Percentiles rank a stretch among this genome's conserved stretches.
Evolutionary conservation across 2,329 filamentous ascomycete species (phyloP).

Genomic region (Knufia petricola): DNA sequence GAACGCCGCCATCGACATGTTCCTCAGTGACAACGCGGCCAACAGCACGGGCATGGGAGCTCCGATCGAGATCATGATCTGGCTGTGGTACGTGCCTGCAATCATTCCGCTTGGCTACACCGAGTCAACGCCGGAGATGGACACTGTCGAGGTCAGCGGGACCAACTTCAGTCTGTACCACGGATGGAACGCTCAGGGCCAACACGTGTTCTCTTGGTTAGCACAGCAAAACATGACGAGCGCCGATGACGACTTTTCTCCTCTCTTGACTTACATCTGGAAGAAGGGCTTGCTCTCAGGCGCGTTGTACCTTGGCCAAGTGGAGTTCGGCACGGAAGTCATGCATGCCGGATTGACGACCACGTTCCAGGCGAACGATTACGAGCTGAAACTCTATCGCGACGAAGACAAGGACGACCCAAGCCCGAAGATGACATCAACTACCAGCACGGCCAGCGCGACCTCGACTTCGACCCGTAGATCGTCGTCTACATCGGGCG

Average conservation of each 20-base stretch:
- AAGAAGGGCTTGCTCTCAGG: conserved; percentile 12
- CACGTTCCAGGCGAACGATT: conserved; percentile 9
- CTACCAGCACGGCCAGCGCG: background rate
- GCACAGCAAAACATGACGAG: conserved; percentile 14
- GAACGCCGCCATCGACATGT: conserved; percentile 15
- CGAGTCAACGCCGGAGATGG: conserved; percentile 12
- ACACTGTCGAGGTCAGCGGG: conserved; percentile 11
- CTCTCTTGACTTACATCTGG: conserved; percentile 14
- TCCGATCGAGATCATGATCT: conserved; percentile 17
- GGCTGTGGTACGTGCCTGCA: conserved; percentile 13
- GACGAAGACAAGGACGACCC: conserved; percentile 14
- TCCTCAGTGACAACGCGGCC: conserved; percentile 12
- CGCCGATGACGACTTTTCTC: conserved; percentile 12
- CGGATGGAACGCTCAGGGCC: conserved; percentile 14
- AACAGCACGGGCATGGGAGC: conserved; percentile 11
- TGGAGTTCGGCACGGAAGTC: conserved; percentile 15
- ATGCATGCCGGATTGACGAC: conserved; percentile 13
- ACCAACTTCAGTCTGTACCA: conserved; percentile 15
- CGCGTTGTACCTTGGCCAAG: conserved; percentile 12
- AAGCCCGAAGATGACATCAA: conserved; percentile 8
- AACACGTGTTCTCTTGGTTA: conserved; percentile 16
- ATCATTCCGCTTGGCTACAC: conserved; percentile 12
- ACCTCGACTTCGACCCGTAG: background rate
- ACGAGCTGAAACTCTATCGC: conserved; percentile 11
- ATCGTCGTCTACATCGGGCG: background rate